Percentiles rank a stretch among this genome's conserved stretches.
Conservation (phyloP, 805 yeast genomes). For the Saturnispora sanitii region DNA sequence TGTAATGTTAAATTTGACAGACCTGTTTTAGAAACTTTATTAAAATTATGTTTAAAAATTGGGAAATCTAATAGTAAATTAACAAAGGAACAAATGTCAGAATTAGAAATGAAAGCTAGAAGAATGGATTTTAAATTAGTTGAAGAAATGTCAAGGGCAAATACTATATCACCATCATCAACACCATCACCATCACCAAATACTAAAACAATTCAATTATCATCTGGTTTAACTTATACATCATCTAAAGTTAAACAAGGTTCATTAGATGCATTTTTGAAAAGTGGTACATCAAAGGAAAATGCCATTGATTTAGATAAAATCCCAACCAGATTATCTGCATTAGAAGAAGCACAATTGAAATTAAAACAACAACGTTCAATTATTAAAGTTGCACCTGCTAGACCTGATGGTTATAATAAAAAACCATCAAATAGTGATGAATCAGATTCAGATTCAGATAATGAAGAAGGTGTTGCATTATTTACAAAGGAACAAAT, state of each 20-base stretch:
- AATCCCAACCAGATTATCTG: conserved; percentile 9
- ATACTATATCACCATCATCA: conserved; percentile 24
- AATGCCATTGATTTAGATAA: conserved; percentile 7
- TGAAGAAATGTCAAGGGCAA: conserved; percentile 37
- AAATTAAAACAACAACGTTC: conserved; percentile 4
- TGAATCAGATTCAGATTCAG: conserved; percentile 30
- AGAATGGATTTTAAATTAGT: conserved; percentile 45
- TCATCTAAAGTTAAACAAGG: conserved; percentile 13
- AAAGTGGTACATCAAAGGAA: conserved; percentile 13
- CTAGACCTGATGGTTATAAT: conserved; percentile 48
- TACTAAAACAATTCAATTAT: conserved; percentile 10
- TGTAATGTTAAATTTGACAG: conserved; percentile 44
- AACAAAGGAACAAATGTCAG: conserved; percentile 53
- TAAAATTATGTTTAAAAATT: conserved; percentile 48
- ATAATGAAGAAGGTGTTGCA: conserved; percentile 31
- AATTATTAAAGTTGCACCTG: conserved; percentile 27
- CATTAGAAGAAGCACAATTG: conserved; percentile 12
- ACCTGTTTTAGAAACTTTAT: conserved; percentile 41
- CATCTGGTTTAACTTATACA: conserved; percentile 9
- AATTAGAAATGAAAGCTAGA: conserved; percentile 52
- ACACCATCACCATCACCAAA: neutral
- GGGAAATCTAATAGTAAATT: conserved; percentile 66
- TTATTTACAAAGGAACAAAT: conserved; percentile 34
- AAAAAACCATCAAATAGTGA: conserved; percentile 16
- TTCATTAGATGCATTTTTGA: conserved; percentile 17